Evolutionary conservation across 1,284 basidiomycete species (phyloP), one percentile per base, ranked within the genome.

Genomic region (Trichosporon sp.): DNA sequence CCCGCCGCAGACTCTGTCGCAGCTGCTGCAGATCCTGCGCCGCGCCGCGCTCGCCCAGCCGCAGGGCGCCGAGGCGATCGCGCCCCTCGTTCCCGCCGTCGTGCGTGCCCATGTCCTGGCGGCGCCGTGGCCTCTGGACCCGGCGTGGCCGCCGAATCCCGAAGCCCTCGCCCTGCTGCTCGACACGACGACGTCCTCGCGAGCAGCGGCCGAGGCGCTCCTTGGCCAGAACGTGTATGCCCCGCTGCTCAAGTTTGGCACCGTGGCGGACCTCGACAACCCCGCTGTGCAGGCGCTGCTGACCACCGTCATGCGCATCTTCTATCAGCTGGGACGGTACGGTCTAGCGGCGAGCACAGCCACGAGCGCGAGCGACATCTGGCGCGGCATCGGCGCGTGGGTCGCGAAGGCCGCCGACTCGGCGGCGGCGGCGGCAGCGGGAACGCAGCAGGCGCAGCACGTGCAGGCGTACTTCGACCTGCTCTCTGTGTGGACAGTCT

Each of bases 241-340:
- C 83, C 72, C 88, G 0, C 86, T 95, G 0, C 85, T 97, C 56
- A 89, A 91, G 34, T 96, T 93, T 77, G 80, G 95, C 53, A 86
- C 89, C 0, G 79, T 86, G 1, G 71, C 73, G 15, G 73, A 74
- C 9, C 87, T 87, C 66, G 78, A 85, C 0, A 72, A 75, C 7
- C 2, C 83, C 87, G 0, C 85, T 2, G 83, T 87, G 0, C 85
- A 83, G 0, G 78, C 81, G 0, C 86, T 93, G 13, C 83, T 91
- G 4, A 80, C 82, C 1, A 82, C 83, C 23, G 90, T 90, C 0
- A 83, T 97, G n/a, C 84, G 83, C 1, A 83, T 94, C 11, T 94
- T 92, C 81, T 76, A 85, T 0, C 78, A 84, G 0, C 85, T 97
- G 3, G 92, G 89, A 0, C 85, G 86, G 1, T 98, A 96, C 74